Evolutionary conservation across 2,329 filamentous ascomycete genomes (phyloP), one percentile per base, ranked within the genome.

Genomic region (Sphaerostilbella broomeana): DNA sequence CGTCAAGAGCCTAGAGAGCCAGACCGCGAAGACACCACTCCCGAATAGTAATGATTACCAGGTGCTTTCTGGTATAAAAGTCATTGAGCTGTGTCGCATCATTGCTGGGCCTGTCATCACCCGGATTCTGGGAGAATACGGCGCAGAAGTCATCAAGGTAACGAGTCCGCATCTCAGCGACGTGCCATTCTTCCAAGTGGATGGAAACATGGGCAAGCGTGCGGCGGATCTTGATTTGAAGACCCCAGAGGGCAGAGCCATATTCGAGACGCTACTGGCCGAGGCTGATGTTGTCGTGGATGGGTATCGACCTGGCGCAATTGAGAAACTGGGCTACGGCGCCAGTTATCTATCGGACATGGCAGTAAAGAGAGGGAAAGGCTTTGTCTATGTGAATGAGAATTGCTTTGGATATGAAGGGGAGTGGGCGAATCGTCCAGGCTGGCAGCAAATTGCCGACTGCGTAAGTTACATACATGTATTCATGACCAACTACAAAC

Each of bases 21-120:
- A 60, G 5, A 75, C 77, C 3, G 69, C 70, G 3, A 68, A 70
- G 6, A 56, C 60, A 3, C 64, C 63, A 6, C 51, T 77, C 36
- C 42, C 53, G 9, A 28, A 40, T 4, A 46, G 16, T 2, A 32
- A 47, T 3, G 43, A 48, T 3, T 47, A 40, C 6, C 59, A 60
- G 9, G 59, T 64, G 50, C 50, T 77, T 64, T 43, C 68, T 53
- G 83, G 83, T 0, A 69, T 87, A 56, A 82, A 81, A 47, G 82
- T 88, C 5, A 69, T 88, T 5, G 84, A 89, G 54, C 63, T 88
- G 20, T 84, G 81, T 53, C 77, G 83, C 27, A 79, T 87, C 51
- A 86, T 88, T 47, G 84, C 84, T 4, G 83, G 82, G 0, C 83
- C 83, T n/a, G 76, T 79, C 4, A 79, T 87, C 48, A 77, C 77